Base-by-base conservation (phyloP, 768 basidiomycete genomes). In the Podaxis sp. region DNA sequence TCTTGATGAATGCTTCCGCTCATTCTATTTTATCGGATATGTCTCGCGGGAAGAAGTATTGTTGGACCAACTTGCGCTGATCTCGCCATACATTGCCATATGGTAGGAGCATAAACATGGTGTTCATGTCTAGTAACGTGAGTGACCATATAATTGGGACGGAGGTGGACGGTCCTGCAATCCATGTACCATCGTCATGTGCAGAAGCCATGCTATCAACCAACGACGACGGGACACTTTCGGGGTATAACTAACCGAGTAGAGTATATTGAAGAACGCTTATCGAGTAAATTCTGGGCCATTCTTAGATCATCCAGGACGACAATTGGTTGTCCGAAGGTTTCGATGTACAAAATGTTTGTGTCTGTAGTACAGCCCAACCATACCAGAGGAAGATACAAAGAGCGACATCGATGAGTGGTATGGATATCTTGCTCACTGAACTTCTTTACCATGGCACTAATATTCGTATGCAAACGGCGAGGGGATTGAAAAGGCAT, bases 61-160 rank as follows among this genome's bases (percentile, higher is more conserved):
- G 52, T 18, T 42, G 25, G 32, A 61, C 55, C 9, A 61, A 16
- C 37, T 52, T 53, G n/a, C 60, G 60, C 18, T 61, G 60, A 40
- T 40, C 53, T 38, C 48, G 46, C 60, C 60, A 61, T n/a, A 37
- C 48, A 5, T 18, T 9, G 35, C 50, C 50, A 13, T 61, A 61
- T 4, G 38, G 53, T 9, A 55, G 27, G 10, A 48, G 25, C 9
- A 25, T 25, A 27, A 48, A 48, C 47, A 48, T 48, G 47, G 18
- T 21, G 47, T 48, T 48, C 47, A 48, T 11, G 47, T 48, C 23
- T 10, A 48, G 5, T 18, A 23, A 27, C 3, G 23, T 48, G 47
- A 48, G 25, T 11, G 5, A 11, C 47, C 47, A 48, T 11, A 14
- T 48, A 42, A 42, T n/a, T 32, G 42, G 42, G 13, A 48, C 21